phyloP scores from a whole-genome alignment of 768 basidiomycete genomes.

The Rhizopogon salebrosus region DNA sequence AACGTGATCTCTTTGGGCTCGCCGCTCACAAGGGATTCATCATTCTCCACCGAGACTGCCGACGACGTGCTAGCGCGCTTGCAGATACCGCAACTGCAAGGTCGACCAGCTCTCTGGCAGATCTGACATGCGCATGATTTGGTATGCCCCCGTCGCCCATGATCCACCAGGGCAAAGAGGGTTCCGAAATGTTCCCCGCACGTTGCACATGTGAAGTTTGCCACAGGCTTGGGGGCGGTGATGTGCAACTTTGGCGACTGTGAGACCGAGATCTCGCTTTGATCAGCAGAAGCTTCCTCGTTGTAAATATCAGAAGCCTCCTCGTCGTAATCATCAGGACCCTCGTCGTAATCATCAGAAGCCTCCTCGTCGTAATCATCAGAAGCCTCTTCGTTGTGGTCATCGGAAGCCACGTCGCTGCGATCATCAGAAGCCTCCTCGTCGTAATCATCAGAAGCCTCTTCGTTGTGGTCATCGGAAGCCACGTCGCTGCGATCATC shows the following conservation, averaged over 20 bases:
- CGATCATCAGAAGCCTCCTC: neutral
- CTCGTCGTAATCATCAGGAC: neutral
- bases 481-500: neutral
- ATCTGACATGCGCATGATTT: neutral
- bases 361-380: neutral
- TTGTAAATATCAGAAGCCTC: neutral
- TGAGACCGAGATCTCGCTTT: neutral
- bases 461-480: neutral
- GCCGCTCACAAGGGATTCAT: neutral
- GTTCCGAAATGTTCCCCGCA: neutral
- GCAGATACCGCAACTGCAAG: constrained; percentile 6
- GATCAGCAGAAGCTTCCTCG: neutral
- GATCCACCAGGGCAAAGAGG: neutral
- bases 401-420: neutral
- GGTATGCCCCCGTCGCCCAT: neutral
- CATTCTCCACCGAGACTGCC: neutral
- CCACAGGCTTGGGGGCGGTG: neutral
- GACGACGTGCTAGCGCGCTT: neutral
- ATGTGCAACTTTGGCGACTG: neutral
- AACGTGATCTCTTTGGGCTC: neutral
- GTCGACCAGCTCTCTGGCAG: neutral
- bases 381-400: neutral
- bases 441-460: no score
- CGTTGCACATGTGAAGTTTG: neutral
- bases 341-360: neutral